phyloP scores from a whole-genome alignment of 305 asterid species.

The Ajuga reptans region DNA sequence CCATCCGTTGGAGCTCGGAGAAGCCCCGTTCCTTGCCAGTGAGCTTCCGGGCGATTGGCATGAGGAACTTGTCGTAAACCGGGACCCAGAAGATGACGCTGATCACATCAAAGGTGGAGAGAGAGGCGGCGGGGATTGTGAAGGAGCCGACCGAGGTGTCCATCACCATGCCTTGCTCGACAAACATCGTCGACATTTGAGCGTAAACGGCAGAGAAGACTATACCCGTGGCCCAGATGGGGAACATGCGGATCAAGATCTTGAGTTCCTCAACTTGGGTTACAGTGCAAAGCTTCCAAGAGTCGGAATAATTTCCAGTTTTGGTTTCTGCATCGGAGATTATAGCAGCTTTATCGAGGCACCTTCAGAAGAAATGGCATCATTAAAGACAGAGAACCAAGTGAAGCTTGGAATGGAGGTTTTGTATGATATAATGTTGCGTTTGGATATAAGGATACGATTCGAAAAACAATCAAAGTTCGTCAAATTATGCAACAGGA shows the following conservation, averaged over 20 bases:
- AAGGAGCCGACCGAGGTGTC: slow-evolving; percentile 79
- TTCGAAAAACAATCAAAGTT: not conserved
- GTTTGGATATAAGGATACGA: no score
- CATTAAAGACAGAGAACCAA: not conserved
- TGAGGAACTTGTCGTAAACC: slow-evolving; percentile 59
- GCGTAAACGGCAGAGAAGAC: slow-evolving; percentile 79
- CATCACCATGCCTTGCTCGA: slow-evolving; percentile 92
- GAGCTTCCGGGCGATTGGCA: slow-evolving; percentile 63
- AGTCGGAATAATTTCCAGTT: slow-evolving; percentile 48
- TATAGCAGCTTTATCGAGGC: slow-evolving; percentile 83
- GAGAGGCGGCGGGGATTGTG: slow-evolving; percentile 78
- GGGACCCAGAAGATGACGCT: slow-evolving; percentile 84
- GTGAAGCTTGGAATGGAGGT: not conserved
- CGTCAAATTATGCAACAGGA: not conserved
- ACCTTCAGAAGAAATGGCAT: slow-evolving; percentile 38
- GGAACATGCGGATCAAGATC: slow-evolving; percentile 83
- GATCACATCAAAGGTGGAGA: slow-evolving; percentile 67
- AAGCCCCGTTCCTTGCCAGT: slow-evolving; percentile 71
- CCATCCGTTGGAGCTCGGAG: slow-evolving; percentile 79
- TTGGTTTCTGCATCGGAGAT: slow-evolving; percentile 39
- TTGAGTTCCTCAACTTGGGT: slow-evolving; percentile 90
- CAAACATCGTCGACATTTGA: slow-evolving; percentile 89
- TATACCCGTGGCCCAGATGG: slow-evolving; percentile 92
- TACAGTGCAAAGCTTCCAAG: slow-evolving; percentile 80
- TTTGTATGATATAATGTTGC: no score